Evolutionary conservation across 164 flowering plant genomes (phyloP), one percentile per base, ranked within the genome.

Genomic region (Dillenia suffruticosa): DNA sequence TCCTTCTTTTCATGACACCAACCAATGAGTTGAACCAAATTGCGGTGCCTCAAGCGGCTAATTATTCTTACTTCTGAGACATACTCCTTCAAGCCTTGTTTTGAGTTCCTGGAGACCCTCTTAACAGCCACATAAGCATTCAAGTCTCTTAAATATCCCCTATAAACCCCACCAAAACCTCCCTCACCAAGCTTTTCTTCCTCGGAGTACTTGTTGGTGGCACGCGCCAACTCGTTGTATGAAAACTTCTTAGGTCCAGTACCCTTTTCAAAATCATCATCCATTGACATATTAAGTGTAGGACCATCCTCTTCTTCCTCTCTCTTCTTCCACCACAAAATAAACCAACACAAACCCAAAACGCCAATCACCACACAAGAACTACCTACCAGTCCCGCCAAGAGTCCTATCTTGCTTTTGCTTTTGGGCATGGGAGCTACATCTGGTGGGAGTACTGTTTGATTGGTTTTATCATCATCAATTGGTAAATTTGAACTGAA

Each of bases 1-100:
- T 79, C 81, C 2, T 66, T 64, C 47, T 47, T 47, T 4, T 76
- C 76, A 45, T 80, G 84, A 60, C 86, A 82, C 86, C 84, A 84
- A 19, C 86, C 89, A 0, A 72, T 45, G 55, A 84, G 77, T 60
- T 75, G 76, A 26, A 84, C 86, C 32, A 83, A 47, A 56, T 83
- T 79, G 32, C 68, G 56, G 54, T 84, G 88, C 48, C 64, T 79
- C 62, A 72, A 32, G 9, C 56, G 52, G 46, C 72, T 72, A 1
- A 72, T 61, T 13, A 65, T 56, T 66, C 58, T 68, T 19, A 72
- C 66, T 44, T 72, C 76, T 1, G 76, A 32, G 15, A 64, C 50
- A 56, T 61, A 72, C 59, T 68, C 69, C 57, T 68, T 68, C 32
- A 55, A 51, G 54, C 72, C 76, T 56, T 72, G 76, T 19, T 47